A percentile compares a stretch with the other conserved stretches of the same genome.
Evolutionary conservation across 2,329 filamentous ascomycete species (phyloP).

Genomic region (Colletotrichum camelliae): DNA sequence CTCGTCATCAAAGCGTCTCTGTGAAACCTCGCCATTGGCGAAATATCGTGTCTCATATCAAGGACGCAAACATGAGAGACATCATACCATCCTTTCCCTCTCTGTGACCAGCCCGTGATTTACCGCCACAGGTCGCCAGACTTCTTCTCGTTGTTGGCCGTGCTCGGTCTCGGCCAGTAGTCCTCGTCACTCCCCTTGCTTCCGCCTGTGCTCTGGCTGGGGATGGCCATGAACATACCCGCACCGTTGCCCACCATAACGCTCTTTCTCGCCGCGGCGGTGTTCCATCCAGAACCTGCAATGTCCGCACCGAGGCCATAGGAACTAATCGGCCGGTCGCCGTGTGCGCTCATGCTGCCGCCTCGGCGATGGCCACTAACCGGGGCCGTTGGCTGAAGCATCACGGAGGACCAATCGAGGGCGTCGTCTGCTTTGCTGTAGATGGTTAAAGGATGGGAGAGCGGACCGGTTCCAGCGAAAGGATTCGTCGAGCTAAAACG

Average conservation of each 20-base stretch:
- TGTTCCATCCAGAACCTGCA: slow-evolving; percentile 53
- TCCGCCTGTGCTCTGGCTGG: slow-evolving; percentile 33
- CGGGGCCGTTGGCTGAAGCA: slow-evolving; percentile 42
- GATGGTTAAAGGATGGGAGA: slow-evolving; percentile 62
- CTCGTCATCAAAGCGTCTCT: background rate
- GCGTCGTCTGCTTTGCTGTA: slow-evolving; percentile 66
- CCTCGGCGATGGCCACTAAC: slow-evolving; percentile 17
- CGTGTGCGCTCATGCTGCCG: slow-evolving; percentile 21
- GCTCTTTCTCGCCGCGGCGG: slow-evolving; percentile 57
- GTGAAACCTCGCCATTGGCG: background rate
- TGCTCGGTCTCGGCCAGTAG: slow-evolving; percentile 32
- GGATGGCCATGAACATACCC: slow-evolving; percentile 60
- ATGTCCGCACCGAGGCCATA: slow-evolving; percentile 63
- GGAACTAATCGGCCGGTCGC: slow-evolving; percentile 56
- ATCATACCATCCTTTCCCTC: background rate
- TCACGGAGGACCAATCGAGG: slow-evolving; percentile 63
- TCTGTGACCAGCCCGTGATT: background rate
- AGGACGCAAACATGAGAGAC: background rate
- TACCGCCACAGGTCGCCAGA: slow-evolving; percentile 15
- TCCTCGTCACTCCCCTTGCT: slow-evolving; percentile 31
- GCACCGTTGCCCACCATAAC: slow-evolving; percentile 57
- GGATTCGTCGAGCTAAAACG: slow-evolving; percentile 67
- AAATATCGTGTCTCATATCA: background rate
- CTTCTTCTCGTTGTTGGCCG: slow-evolving; percentile 20
- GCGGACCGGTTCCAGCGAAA: slow-evolving; percentile 34